Evolutionary conservation across 2,329 filamentous ascomycete species (phyloP).

Genomic region (Rosellinia necatrix): DNA sequence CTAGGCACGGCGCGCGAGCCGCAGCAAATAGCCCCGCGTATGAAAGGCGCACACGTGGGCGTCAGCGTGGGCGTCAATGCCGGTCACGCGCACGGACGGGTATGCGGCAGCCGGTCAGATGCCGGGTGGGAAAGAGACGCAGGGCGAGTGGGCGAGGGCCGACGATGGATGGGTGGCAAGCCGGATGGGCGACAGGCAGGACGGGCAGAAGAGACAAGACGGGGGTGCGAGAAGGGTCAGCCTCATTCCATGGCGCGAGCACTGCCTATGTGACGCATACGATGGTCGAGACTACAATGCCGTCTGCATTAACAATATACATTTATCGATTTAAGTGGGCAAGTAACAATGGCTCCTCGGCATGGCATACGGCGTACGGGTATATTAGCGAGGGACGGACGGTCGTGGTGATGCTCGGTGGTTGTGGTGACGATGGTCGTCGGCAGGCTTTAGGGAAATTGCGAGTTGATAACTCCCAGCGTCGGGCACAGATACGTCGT

Average conservation of each 20-base stretch:
- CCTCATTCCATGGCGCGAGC: conserved; percentile 26
- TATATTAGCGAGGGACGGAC: conserved; percentile 11
- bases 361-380: background rate
- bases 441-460: conserved; percentile 24
- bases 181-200: background rate
- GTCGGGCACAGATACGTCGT: conserved; percentile 27
- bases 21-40: background rate
- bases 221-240: conserved; percentile 15
- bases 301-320: conserved; percentile 29
- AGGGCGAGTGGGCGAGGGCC: conserved; percentile 1
- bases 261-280: conserved; percentile 15
- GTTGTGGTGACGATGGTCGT: conserved; percentile 16
- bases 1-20: conserved; percentile 9
- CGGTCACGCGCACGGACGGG: background rate
- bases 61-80: background rate
- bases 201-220: conserved; percentile 7
- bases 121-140: too few species aligned
- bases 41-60: background rate
- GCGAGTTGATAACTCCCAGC: conserved; percentile 15
- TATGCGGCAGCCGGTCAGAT: too few species aligned
- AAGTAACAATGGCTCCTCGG: background rate
- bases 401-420: conserved; percentile 11
- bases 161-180: background rate
- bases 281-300: conserved; percentile 14
- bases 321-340: conserved; percentile 21